phyloP scores from a whole-genome alignment of 2,329 filamentous ascomycete species.

The Metarhizium rileyi region DNA sequence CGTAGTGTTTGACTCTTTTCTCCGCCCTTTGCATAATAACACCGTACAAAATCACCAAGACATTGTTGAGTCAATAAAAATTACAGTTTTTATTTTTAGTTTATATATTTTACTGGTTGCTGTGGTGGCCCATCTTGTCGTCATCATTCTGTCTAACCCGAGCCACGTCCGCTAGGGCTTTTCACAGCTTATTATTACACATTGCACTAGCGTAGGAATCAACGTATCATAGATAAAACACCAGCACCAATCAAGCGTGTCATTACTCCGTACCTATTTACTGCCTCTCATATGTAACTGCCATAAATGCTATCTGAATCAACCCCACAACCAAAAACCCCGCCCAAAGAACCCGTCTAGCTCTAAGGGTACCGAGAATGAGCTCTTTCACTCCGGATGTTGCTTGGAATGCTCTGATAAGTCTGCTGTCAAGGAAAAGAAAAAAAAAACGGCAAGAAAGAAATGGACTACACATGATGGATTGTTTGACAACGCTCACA shows the following conservation, averaged over 20 bases:
- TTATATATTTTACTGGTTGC: no score
- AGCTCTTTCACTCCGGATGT: background rate
- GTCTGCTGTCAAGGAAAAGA: background rate
- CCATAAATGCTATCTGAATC: constrained; percentile 4
- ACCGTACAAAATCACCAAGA: no score
- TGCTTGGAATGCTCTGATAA: constrained; percentile 3
- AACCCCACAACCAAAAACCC: background rate
- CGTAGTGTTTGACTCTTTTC: no score
- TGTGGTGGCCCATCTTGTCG: no score
- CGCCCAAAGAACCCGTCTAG: background rate
- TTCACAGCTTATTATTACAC: no score
- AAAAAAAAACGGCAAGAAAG: background rate
- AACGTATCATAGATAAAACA: background rate
- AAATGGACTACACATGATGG: background rate
- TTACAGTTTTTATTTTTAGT: no score
- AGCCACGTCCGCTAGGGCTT: no score
- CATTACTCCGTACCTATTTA: constrained; percentile 2
- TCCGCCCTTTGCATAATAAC: no score
- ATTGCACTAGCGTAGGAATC: background rate
- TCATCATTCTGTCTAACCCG: no score
- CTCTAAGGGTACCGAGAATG: background rate
- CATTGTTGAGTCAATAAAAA: no score
- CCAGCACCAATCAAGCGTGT: background rate
- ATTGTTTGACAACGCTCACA: constrained; percentile 9
- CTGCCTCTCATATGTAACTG: constrained; percentile 5